Evolutionary conservation across 768 basidiomycete species (phyloP).

Genomic region (Harrya chromipes): DNA sequence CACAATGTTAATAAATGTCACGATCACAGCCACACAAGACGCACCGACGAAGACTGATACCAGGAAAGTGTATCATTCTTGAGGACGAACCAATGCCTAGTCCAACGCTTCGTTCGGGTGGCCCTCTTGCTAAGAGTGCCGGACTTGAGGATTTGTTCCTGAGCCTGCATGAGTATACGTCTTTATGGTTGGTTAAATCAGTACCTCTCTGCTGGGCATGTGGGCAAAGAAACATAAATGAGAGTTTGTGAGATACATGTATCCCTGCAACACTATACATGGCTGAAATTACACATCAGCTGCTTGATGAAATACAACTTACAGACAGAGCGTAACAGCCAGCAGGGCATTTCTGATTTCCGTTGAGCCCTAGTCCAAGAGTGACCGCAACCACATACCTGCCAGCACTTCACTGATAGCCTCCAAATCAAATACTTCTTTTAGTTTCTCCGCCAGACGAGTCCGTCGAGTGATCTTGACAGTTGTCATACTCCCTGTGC

Average conservation of each 20-base stretch:
- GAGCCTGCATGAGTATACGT: slow-evolving; percentile 13
- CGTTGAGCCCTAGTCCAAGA: slow-evolving; percentile 3
- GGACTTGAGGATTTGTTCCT: slow-evolving; percentile 93
- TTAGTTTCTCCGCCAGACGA: slow-evolving; percentile 82
- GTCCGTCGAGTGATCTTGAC: slow-evolving; percentile 65
- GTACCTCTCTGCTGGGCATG: slow-evolving; percentile 85
- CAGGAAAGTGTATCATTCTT: slow-evolving; percentile 96
- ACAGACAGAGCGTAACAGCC: slow-evolving; percentile 88
- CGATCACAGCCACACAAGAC: slow-evolving; percentile 14
- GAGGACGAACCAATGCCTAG: slow-evolving; percentile 94
- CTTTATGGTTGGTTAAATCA: slow-evolving; percentile 8
- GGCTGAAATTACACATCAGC: neutral
- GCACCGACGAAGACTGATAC: slow-evolving; percentile 91
- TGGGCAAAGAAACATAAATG: slow-evolving; percentile 97
- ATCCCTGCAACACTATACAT: slow-evolving; percentile 83
- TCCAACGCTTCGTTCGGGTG: slow-evolving; percentile 85
- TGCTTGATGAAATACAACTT: slow-evolving; percentile 36
- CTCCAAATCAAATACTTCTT: slow-evolving; percentile 81
- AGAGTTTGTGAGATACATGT: slow-evolving; percentile 93
- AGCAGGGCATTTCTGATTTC: slow-evolving; percentile 82
- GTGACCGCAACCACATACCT: slow-evolving; percentile 43
- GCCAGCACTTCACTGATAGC: slow-evolving; percentile 83
- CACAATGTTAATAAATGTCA: slow-evolving; percentile 3
- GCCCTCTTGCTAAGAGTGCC: slow-evolving; percentile 87
- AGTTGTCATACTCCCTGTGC: slow-evolving; percentile 67